These are phyloP conservation scores for Exophiala bonariae DNA, from an alignment of 2,329 filamentous ascomycete species.

Conservation along the genomic window DNA sequence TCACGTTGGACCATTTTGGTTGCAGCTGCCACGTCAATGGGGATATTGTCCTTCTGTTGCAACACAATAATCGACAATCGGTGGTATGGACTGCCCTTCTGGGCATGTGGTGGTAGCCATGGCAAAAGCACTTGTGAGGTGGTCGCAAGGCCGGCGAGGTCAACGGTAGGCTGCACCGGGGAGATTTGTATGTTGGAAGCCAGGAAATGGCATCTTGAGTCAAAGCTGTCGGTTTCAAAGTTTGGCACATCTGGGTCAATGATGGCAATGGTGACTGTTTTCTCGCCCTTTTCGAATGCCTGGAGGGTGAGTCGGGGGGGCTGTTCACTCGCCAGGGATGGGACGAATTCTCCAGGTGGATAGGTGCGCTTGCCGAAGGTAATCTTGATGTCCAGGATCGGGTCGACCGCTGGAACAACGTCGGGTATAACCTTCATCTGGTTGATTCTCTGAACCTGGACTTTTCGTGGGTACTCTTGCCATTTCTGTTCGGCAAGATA, in stretches of 20 bases:
- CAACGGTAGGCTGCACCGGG: slow-evolving; percentile 60
- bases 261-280: slow-evolving; percentile 80
- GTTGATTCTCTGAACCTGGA: slow-evolving; percentile 80
- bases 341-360: slow-evolving; percentile 74
- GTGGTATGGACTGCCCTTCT: slow-evolving; percentile 91
- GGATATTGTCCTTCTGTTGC: slow-evolving; percentile 67
- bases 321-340: slow-evolving; percentile 70
- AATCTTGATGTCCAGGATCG: slow-evolving; percentile 76
- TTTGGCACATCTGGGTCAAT: slow-evolving; percentile 90
- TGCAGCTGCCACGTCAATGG: slow-evolving; percentile 60
- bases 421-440: slow-evolving; percentile 90
- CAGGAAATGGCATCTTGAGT: slow-evolving; percentile 82
- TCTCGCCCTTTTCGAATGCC: slow-evolving; percentile 77
- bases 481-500: slow-evolving; percentile 85
- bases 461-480: slow-evolving; percentile 75
- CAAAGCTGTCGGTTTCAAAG: slow-evolving; percentile 71
- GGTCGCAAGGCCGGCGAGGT: slow-evolving; percentile 62
- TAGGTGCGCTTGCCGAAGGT: slow-evolving; percentile 72
- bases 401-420: slow-evolving; percentile 76
- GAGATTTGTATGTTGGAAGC: slow-evolving; percentile 71
- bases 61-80: slow-evolving; percentile 81
- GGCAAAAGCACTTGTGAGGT: slow-evolving; percentile 69
- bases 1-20: slow-evolving; percentile 59
- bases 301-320: slow-evolving; percentile 78
- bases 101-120: slow-evolving; percentile 82